Base-by-base conservation (phyloP, 345 rosid genomes). In the Eucalyptus caleyi region DNA sequence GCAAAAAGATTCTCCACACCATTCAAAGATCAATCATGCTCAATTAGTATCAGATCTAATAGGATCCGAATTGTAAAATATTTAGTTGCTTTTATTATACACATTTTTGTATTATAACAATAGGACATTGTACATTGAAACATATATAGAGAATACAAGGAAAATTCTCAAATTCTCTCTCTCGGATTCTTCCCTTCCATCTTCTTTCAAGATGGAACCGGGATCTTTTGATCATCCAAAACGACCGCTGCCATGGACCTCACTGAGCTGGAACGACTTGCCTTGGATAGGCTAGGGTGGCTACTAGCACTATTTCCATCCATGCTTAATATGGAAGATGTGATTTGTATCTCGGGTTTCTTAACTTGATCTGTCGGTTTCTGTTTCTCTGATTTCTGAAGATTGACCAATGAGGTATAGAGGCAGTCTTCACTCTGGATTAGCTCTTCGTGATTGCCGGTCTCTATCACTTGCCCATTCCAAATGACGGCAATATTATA, bases 371-470 rank as follows among this genome's bases (percentile, higher is more conserved):
- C 32, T 15, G 40, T 56, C 26, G 49, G 32, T 7, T 86, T 89
- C 47, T 92, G 90, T 50, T 93, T 80, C 85, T 72, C 92, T 14
- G 91, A 90, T 86, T 91, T 94, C 89, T 96, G 96, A 45, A 95
- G 94, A 26, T 92, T 93, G 37, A 94, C 94, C 30, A 96, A 88
- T 18, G 95, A 87, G 30, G 95, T 14, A 87, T 95, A 96, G 45
- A 88, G 90, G 45, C 97, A 95, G 27, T 93, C 86, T 60, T 89
- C 62, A 7, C 88, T 93, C 50, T 88, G 82, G 88, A 95, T 94
- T 7, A 96, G 90, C 54, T 94, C 93, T 21, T 93, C 92, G 37
- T 95, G 98, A 12, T 97, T 93, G 7, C 97, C 97, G 2, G 88
- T 90, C 87, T 96, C 97, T 34, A 91, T 89, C 47, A 94, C 88